Conservation (phyloP, 495 filamentous ascomycete species). For the Tuber aestivum region DNA sequence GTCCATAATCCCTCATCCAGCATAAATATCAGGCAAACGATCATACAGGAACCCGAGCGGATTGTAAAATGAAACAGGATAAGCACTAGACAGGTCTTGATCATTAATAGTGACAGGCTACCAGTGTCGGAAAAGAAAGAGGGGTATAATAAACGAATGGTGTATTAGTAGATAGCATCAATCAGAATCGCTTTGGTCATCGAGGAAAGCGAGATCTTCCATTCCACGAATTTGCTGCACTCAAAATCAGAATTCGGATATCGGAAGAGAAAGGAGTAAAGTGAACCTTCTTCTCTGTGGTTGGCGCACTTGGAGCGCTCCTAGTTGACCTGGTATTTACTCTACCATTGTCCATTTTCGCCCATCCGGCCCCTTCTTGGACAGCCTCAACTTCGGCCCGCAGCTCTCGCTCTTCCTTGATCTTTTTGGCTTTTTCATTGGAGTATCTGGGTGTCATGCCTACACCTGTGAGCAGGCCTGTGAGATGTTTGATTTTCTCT, state of each 20-base stretch:
- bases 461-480: constrained; percentile 64
- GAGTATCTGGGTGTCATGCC: constrained; percentile 89
- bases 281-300: constrained; percentile 11
- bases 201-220: constrained; percentile 35
- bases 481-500: constrained; percentile 78
- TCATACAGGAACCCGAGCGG: neutral
- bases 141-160: neutral
- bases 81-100: neutral
- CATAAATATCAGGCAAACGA: neutral
- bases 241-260: neutral
- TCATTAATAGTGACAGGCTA: neutral
- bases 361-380: constrained; percentile 76
- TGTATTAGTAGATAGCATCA: constrained; percentile 4
- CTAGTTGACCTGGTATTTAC: constrained; percentile 28
- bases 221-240: constrained; percentile 15
- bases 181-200: constrained; percentile 35
- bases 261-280: neutral
- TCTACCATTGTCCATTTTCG: constrained; percentile 43
- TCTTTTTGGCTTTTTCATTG: constrained; percentile 71
- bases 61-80: neutral
- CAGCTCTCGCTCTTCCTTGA: constrained; percentile 78
- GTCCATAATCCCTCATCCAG: neutral
- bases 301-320: constrained; percentile 5
- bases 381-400: constrained; percentile 74
- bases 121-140: neutral